Evolutionary conservation across 2,329 filamentous ascomycete species (phyloP), one percentile per base, ranked within the genome.

Genomic region (Paecilomyces niveus): DNA sequence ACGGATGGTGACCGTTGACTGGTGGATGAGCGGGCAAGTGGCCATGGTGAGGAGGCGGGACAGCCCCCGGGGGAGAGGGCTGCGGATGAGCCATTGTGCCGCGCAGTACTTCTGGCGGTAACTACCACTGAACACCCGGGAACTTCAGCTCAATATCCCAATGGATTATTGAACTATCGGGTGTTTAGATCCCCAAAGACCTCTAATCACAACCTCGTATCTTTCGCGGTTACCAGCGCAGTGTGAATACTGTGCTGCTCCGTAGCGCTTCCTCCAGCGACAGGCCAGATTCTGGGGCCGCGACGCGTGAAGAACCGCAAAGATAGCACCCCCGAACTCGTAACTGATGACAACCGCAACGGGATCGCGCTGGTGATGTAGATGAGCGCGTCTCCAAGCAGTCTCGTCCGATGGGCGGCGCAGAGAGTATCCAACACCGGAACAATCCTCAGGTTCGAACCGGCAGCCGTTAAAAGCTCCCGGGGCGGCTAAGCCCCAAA

Each of bases 61-160:
- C 89, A 72, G 81, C 83, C 77, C 89, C 89, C 59, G 89, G 89
- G 49, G 90, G 89, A 67, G 90, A 93, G 50, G 88, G 87, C 70
- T 92, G 90, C 68, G 90, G 88, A 74, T 90, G 89, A 67, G 87
- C 86, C 87, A 90, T 90, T 63, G 62, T 75, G 69, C 56, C 45
- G 31, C 55, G 35, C 15, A 39, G 60, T 54, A 52, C 55, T 31
- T 51, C 50, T 21, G 50, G 26, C 50, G 24, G 22, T 52, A 52
- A 24, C 10, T 32, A 57, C 51, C 45, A 54, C 61, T 51, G 53
- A 35, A 59, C 24, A 29, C 26, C 26, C 26, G 45, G 59, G 56
- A 60, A 61, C 51, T 61, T 67, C 53, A 54, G 26, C 33, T 54
- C 53, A 54, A 54, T 32, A 22, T 15, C n/a, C 45, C 18, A 52